Evolutionary conservation across 202 grass and related monocot genomes (phyloP).

Genomic region (Elaeis oleifera): DNA sequence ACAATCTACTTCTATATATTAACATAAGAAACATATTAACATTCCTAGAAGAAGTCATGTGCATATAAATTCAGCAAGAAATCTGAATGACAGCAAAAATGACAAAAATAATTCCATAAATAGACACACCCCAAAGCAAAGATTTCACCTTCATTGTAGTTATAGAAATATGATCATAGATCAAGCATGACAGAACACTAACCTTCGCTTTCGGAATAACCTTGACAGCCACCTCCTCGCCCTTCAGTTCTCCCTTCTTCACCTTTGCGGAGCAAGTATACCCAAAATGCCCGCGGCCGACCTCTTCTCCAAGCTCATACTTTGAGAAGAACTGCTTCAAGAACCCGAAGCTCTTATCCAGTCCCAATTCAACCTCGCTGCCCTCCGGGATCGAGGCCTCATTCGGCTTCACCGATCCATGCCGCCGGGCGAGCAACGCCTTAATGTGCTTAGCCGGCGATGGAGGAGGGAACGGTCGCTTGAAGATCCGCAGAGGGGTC

Average conservation of each 20-base stretch:
- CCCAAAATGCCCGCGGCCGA: conserved; percentile 77
- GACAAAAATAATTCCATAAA: too few relatives aligned
- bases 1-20: too few relatives aligned
- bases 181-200: not conserved
- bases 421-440: conserved; percentile 61
- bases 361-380: conserved; percentile 39
- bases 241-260: conserved; percentile 85
- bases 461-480: conserved; percentile 43
- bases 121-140: too few relatives aligned
- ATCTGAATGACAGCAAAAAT: too few relatives aligned
- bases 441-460: conserved; percentile 84
- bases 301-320: conserved; percentile 67
- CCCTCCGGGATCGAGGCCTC: conserved; percentile 63
- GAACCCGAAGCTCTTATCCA: conserved; percentile 86
- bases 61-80: too few relatives aligned
- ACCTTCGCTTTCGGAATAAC: conserved; percentile 91
- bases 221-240: conserved; percentile 81
- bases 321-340: conserved; percentile 65
- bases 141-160: not conserved
- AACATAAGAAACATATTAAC: too few relatives aligned
- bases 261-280: conserved; percentile 70
- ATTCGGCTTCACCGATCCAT: conserved; percentile 75
- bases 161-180: not conserved
- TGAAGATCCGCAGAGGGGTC: conserved; percentile 36
- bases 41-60: too few relatives aligned